A percentile compares a stretch with the other conserved stretches of the same genome.
Evolutionary conservation across 1,284 basidiomycete genomes (phyloP).

Genomic region (Agaricales sp.): DNA sequence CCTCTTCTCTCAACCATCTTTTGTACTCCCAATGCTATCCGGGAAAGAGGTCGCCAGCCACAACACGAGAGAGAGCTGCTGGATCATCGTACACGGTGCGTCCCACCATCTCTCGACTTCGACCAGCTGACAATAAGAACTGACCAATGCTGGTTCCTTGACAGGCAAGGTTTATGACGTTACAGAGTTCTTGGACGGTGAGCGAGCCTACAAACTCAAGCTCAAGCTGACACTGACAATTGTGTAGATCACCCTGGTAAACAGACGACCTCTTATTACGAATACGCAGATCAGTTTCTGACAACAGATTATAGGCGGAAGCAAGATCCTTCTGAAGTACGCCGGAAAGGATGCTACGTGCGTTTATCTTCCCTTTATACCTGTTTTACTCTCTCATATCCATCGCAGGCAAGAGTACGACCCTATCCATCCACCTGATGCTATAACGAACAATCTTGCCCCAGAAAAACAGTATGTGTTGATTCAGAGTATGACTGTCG

Average conservation of each 20-base stretch:
- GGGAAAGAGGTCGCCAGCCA: conserved; percentile 60
- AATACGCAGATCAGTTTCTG: neutral
- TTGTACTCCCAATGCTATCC: conserved; percentile 21
- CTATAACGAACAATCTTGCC: conserved; percentile 76
- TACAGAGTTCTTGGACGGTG: conserved; percentile 64
- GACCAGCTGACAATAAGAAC: conserved; percentile 8
- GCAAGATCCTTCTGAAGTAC: conserved; percentile 59
- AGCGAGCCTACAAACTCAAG: conserved; percentile 6
- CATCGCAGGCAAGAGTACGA: conserved; percentile 60
- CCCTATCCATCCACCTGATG: conserved; percentile 82
- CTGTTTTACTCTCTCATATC: neutral
- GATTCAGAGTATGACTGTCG: conserved; percentile 16
- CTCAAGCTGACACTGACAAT: neutral
- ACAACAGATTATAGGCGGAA: conserved; percentile 30
- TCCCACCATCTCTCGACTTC: too few relatives aligned
- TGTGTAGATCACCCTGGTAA: conserved; percentile 54
- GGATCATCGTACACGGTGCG: conserved; percentile 83
- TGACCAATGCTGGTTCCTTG: conserved; percentile 18
- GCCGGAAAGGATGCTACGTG: conserved; percentile 72
- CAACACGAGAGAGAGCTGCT: conserved; percentile 65
- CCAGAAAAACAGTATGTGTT: conserved; percentile 59
- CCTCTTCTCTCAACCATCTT: too few relatives aligned
- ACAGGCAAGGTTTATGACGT: conserved; percentile 64
- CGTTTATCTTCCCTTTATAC: conserved; percentile 12
- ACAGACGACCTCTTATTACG: neutral